These are phyloP conservation scores for Ascochyta koolunga DNA, from an alignment of 2,329 filamentous ascomycete genomes.

Conservation along the genomic window DNA sequence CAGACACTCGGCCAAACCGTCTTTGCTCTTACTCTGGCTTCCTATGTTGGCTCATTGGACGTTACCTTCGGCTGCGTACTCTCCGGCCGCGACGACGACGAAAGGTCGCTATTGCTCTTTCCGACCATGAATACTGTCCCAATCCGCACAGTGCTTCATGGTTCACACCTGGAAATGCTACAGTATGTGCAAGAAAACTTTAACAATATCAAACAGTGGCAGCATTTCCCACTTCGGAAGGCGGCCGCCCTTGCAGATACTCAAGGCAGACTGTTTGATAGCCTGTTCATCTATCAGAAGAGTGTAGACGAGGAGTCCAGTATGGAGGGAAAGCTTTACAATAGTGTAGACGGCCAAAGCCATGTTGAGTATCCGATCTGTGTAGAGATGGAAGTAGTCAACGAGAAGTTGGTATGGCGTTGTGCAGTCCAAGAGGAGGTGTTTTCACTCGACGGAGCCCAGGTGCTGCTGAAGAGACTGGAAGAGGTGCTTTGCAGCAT, in stretches of 20 bases:
- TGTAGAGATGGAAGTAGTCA: constrained; percentile 74
- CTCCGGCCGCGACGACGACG: constrained; percentile 79
- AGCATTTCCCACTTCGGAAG: constrained; percentile 78
- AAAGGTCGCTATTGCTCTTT: constrained; percentile 72
- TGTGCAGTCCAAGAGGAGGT: constrained; percentile 69
- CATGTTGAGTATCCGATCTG: constrained; percentile 83
- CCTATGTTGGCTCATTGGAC: constrained; percentile 68
- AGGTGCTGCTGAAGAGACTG: constrained; percentile 62
- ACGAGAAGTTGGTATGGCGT: constrained; percentile 68
- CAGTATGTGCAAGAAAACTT: constrained; percentile 75
- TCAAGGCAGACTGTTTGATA: constrained; percentile 63
- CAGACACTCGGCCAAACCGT: constrained; percentile 78
- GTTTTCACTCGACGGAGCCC: constrained; percentile 55
- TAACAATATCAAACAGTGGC: constrained; percentile 69
- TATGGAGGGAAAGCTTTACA: constrained; percentile 59
- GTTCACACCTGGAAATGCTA: constrained; percentile 68
- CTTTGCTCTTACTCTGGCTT: constrained; percentile 75
- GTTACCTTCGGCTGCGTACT: constrained; percentile 83
- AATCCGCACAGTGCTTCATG: constrained; percentile 74
- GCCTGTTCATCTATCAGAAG: constrained; percentile 71
- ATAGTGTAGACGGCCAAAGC: constrained; percentile 67
- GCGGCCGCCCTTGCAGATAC: constrained; percentile 62
- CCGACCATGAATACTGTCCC: constrained; percentile 92
- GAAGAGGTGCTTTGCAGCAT: constrained; percentile 66
- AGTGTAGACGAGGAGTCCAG: constrained; percentile 51